A percentile compares a stretch with the other conserved stretches of the same genome.
Conservation (phyloP, 441 rosid species). For the Adansonia grandidieri region DNA sequence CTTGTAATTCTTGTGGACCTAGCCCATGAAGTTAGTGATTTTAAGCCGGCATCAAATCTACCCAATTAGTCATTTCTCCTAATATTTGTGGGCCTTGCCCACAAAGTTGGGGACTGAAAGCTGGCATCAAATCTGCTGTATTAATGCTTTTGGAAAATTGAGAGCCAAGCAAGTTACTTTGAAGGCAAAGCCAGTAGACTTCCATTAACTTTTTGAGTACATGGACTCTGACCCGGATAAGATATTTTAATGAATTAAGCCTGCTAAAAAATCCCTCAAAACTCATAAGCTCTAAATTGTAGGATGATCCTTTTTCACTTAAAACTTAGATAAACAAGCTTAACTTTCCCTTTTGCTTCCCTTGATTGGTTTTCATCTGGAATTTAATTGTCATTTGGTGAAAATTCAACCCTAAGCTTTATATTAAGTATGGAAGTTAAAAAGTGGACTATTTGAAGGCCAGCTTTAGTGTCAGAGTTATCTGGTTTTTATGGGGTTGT, state of each 20-base stretch:
- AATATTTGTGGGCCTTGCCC: background rate
- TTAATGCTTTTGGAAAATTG: background rate
- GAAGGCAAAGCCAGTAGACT: background rate
- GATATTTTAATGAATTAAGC: background rate
- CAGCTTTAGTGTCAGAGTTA: background rate
- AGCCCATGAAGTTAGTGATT: background rate
- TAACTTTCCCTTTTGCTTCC: conserved; percentile 5
- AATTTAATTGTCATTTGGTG: background rate
- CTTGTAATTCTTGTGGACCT: background rate
- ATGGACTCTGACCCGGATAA: background rate
- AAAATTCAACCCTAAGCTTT: background rate
- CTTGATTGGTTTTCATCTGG: background rate
- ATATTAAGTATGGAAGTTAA: background rate
- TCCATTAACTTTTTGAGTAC: conserved; percentile 8
- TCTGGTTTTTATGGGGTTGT: background rate
- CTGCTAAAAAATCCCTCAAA: background rate
- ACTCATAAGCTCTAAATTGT: background rate
- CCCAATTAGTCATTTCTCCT: background rate
- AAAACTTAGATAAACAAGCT: background rate
- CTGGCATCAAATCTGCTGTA: background rate
- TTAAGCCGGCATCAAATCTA: background rate
- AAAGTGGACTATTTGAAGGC: background rate
- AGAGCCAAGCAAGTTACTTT: conserved; percentile 4
- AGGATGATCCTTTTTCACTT: background rate
- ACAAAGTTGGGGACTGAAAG: background rate